Conservation (phyloP, 2,329 filamentous ascomycete genomes). For the Colletotrichum lindemuthianum region DNA sequence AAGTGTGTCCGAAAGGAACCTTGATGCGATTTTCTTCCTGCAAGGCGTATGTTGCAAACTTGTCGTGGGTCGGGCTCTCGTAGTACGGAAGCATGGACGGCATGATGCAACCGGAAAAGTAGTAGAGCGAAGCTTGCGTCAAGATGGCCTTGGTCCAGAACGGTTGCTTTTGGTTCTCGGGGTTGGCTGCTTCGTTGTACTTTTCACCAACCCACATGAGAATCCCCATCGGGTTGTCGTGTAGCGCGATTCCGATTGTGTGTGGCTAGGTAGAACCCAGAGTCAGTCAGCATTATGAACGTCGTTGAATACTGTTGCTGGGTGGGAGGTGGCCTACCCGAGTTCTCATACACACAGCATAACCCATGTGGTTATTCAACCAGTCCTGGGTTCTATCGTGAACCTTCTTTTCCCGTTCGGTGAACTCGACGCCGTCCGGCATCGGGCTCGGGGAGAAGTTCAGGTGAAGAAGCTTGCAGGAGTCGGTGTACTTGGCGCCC, state of each 20-base stretch:
- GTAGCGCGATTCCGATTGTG: slow-evolving; percentile 52
- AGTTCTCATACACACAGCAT: slow-evolving; percentile 53
- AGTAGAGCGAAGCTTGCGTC: slow-evolving; percentile 39
- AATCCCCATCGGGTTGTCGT: slow-evolving; percentile 55
- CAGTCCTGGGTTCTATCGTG: slow-evolving; percentile 45
- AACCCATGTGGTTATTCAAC: slow-evolving; percentile 51
- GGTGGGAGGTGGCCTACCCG: slow-evolving; percentile 30
- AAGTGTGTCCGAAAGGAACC: slow-evolving; percentile 36
- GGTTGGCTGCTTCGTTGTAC: slow-evolving; percentile 36
- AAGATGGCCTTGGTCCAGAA: slow-evolving; percentile 35
- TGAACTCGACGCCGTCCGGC: slow-evolving; percentile 44
- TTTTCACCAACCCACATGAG: slow-evolving; percentile 57
- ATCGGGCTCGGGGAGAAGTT: slow-evolving; percentile 52
- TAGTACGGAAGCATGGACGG: slow-evolving; percentile 37
- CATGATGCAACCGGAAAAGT: slow-evolving; percentile 39
- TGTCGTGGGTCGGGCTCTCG: slow-evolving; percentile 34
- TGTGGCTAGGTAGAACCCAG: slow-evolving; percentile 43
- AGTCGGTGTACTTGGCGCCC: slow-evolving; percentile 44
- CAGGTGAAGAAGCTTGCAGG: slow-evolving; percentile 50
- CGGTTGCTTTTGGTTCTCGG: slow-evolving; percentile 34
- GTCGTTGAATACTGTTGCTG: background rate
- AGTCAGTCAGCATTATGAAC: background rate
- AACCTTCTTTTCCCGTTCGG: slow-evolving; percentile 44
- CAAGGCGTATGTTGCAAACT: slow-evolving; percentile 32
- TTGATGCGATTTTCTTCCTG: slow-evolving; percentile 36